Evolutionary conservation across 192 early-diverging fungal genomes (phyloP).

Genomic region (Entomortierella chlamydospora): DNA sequence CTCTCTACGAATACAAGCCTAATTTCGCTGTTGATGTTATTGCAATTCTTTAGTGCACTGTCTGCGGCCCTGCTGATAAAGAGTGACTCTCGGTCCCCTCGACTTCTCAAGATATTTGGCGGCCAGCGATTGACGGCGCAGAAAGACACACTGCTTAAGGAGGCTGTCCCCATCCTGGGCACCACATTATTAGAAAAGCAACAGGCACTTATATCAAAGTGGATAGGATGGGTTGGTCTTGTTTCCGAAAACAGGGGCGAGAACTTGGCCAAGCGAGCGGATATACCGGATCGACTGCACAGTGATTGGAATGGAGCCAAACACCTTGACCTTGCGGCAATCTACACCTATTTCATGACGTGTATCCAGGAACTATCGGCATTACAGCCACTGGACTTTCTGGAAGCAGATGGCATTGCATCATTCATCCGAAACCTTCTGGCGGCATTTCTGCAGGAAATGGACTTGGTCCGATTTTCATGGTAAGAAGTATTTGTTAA

Average conservation of each 20-base stretch:
- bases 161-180: slow-evolving; percentile 30
- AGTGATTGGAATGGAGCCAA: slow-evolving; percentile 34
- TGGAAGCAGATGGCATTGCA: slow-evolving; percentile 39
- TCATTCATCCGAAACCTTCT: slow-evolving; percentile 40
- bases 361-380: slow-evolving; percentile 36
- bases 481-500: slow-evolving; percentile 32
- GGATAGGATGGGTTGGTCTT: slow-evolving; percentile 39
- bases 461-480: slow-evolving; percentile 42
- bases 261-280: slow-evolving; percentile 38
- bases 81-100: slow-evolving; percentile 39
- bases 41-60: slow-evolving; percentile 23
- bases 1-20: too few species aligned
- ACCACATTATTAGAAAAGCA: slow-evolving; percentile 37
- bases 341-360: slow-evolving; percentile 34
- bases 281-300: slow-evolving; percentile 17
- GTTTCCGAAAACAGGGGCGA: slow-evolving; percentile 39
- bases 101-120: slow-evolving; percentile 42
- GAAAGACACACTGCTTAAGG: slow-evolving; percentile 28
- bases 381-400: slow-evolving; percentile 43
- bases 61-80: slow-evolving; percentile 40
- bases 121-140: slow-evolving; percentile 28
- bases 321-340: slow-evolving; percentile 31
- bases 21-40: too few species aligned
- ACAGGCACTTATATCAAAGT: slow-evolving; percentile 37
- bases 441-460: slow-evolving; percentile 38